Evolutionary conservation across 768 basidiomycete genomes (phyloP).

Genomic region (Podaxis sp.): DNA sequence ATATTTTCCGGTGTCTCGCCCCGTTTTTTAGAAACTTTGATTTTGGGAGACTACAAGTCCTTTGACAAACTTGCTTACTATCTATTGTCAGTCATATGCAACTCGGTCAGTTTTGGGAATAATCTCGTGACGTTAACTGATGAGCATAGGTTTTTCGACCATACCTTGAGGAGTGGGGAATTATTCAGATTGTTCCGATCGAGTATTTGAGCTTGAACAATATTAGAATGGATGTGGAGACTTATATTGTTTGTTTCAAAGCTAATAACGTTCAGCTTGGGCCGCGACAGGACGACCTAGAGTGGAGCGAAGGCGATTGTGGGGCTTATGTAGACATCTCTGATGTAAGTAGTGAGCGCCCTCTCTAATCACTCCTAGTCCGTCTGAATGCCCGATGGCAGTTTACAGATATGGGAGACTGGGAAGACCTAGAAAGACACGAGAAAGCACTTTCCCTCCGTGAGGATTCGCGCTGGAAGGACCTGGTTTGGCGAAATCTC

Average conservation of each 20-base stretch:
- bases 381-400: slow-evolving; percentile 30
- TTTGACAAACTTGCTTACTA: neutral
- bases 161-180: neutral
- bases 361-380: neutral
- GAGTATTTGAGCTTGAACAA: neutral
- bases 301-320: neutral
- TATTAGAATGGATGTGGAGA: neutral
- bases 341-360: neutral
- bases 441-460: neutral
- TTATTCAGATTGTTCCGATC: neutral
- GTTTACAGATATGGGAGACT: slow-evolving; percentile 10
- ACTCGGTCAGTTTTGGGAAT: neutral
- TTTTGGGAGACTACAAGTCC: neutral
- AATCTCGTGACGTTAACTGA: neutral
- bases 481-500: neutral
- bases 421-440: neutral
- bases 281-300: neutral
- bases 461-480: neutral
- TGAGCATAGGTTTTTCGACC: neutral
- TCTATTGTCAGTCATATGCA: neutral
- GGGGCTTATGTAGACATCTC: neutral
- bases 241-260: neutral
- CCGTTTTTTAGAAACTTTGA: neutral
- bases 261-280: neutral
- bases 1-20: neutral